Conservation (phyloP, 2,329 filamentous ascomycete genomes). For the Epichloe glyceriae region DNA sequence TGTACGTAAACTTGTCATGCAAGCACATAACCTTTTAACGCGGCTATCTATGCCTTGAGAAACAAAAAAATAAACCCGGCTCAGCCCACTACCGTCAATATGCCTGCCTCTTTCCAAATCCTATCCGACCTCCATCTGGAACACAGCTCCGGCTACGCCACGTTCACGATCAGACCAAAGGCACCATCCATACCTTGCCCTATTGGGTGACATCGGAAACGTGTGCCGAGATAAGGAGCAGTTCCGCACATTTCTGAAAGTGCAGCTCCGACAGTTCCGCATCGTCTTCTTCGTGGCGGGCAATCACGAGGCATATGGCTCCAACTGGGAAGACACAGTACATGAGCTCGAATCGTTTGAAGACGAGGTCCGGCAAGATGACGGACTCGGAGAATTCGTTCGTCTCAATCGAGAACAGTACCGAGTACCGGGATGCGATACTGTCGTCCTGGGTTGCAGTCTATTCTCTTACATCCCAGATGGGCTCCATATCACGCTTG, state of each 20-base stretch:
- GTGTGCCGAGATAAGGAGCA: constrained; percentile 24
- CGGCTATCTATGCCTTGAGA: background rate
- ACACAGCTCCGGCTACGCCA: constrained; percentile 32
- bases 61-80: no score
- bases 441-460: constrained; percentile 22
- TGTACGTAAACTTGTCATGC: no score
- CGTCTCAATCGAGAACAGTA: constrained; percentile 22
- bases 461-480: constrained; percentile 35
- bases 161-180: constrained; percentile 32
- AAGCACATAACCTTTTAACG: background rate
- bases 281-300: constrained; percentile 39
- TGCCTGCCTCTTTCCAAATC: constrained; percentile 12
- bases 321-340: constrained; percentile 22
- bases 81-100: background rate
- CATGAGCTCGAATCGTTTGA: constrained; percentile 19
- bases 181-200: constrained; percentile 38
- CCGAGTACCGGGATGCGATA: constrained; percentile 12
- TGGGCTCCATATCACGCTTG: constrained; percentile 23
- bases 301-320: constrained; percentile 42
- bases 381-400: constrained; percentile 24
- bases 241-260: constrained; percentile 30
- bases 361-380: constrained; percentile 10
- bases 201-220: constrained; percentile 45
- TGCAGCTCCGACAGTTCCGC: constrained; percentile 34
- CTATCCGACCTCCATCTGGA: constrained; percentile 48